Percentiles rank a stretch among this genome's conserved stretches.
Evolutionary conservation across 1,284 basidiomycete species (phyloP).

Genomic region (Ustilago hordei): DNA sequence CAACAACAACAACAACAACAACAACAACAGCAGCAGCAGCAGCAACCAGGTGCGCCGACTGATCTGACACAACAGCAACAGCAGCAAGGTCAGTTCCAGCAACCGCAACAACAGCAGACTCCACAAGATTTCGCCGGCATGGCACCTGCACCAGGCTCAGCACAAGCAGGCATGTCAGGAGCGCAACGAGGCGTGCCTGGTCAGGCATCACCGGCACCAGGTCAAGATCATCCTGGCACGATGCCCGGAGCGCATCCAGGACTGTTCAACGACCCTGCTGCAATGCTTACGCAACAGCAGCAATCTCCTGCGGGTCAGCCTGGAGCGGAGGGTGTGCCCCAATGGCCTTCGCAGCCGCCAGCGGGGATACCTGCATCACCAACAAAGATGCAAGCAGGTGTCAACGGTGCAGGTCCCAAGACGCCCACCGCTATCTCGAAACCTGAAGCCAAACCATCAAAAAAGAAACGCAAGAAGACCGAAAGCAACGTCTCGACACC

Average conservation of each 20-base stretch:
- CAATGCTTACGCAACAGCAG: conserved; percentile 35
- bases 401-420: conserved; percentile 25
- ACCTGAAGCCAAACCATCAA: conserved; percentile 33
- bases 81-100: conserved; percentile 14
- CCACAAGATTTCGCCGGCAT: conserved; percentile 25
- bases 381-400: conserved; percentile 19
- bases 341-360: conserved; percentile 41
- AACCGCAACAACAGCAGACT: conserved; percentile 14
- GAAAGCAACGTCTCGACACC: conserved; percentile 27
- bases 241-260: conserved; percentile 34
- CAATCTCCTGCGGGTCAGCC: conserved; percentile 20
- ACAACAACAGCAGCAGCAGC: conserved; percentile 21
- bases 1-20: conserved; percentile 17
- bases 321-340: conserved; percentile 27
- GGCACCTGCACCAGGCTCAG: conserved; percentile 20
- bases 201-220: conserved; percentile 33
- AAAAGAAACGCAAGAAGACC: conserved; percentile 53
- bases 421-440: conserved; percentile 29
- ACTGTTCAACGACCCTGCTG: conserved; percentile 24
- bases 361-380: conserved; percentile 34
- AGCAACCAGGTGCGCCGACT: conserved; percentile 13
- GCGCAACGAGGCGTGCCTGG: conserved; percentile 14
- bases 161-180: conserved; percentile 15
- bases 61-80: conserved; percentile 18
- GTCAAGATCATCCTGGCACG: conserved; percentile 26